Percentiles rank a stretch among this genome's conserved stretches.
phyloP scores from a whole-genome alignment of 352 stramenopile species.

The Aphanomyces stellatus region DNA sequence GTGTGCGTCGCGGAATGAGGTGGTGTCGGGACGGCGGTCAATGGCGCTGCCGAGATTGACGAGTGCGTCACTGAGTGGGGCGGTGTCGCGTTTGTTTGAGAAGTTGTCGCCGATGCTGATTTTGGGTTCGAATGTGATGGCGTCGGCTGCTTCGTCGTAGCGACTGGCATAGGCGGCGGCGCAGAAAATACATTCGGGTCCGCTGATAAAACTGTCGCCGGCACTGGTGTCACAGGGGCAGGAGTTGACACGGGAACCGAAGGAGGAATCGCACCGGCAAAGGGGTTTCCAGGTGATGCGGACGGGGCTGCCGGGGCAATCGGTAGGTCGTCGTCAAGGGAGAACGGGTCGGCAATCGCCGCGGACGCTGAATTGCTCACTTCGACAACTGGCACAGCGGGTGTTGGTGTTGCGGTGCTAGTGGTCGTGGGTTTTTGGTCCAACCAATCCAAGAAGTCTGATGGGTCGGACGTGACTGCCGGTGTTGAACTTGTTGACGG shows the following conservation, averaged over 20 bases:
- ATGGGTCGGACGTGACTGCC: constrained; percentile 5
- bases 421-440: constrained; percentile 24
- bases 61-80: background rate
- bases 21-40: too few relatives aligned
- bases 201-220: constrained; percentile 21
- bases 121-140: background rate
- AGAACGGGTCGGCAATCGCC: constrained; percentile 40
- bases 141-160: constrained; percentile 3
- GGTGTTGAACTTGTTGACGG: constrained; percentile 1
- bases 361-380: background rate
- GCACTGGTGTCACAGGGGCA: constrained; percentile 13
- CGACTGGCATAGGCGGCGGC: constrained; percentile 3
- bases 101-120: background rate
- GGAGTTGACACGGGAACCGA: background rate
- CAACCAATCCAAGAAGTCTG: constrained; percentile 73
- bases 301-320: background rate
- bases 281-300: constrained; percentile 1
- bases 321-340: constrained; percentile 46
- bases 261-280: background rate
- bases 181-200: constrained; percentile 18
- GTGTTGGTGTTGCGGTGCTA: background rate
- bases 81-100: background rate
- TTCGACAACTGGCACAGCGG: background rate
- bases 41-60: background rate
- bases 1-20: too few relatives aligned